These are phyloP conservation scores for Fusarium penzigii DNA, from an alignment of 2,329 filamentous ascomycete genomes.

Conservation along the genomic window DNA sequence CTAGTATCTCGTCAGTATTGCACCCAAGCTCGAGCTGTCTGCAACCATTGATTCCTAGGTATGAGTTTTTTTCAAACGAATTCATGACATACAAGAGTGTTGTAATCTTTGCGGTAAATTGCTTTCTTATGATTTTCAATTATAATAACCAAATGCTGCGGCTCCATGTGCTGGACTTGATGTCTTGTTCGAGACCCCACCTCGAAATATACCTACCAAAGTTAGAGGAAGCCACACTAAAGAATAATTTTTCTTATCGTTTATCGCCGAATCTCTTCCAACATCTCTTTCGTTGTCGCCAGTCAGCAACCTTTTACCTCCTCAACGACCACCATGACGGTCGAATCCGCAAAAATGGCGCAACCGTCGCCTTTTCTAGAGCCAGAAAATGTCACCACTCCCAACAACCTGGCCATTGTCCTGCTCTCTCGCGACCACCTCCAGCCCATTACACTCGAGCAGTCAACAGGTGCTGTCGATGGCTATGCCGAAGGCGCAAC, in stretches of 20 bases:
- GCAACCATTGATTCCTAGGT: too few species aligned
- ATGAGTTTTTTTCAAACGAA: too few species aligned
- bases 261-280: not conserved
- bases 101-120: too few species aligned
- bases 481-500: slow-evolving; percentile 77
- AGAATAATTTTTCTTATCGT: slow-evolving; percentile 23
- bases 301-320: not conserved
- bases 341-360: slow-evolving; percentile 34
- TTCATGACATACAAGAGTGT: too few species aligned
- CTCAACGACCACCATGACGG: slow-evolving; percentile 1
- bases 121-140: too few species aligned
- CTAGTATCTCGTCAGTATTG: too few species aligned
- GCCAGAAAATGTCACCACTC: slow-evolving; percentile 61
- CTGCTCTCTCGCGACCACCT: slow-evolving; percentile 87
- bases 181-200: slow-evolving; percentile 9
- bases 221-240: slow-evolving; percentile 12
- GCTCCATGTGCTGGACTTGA: slow-evolving; percentile 3
- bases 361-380: slow-evolving; percentile 75
- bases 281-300: not conserved
- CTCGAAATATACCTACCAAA: slow-evolving; percentile 9
- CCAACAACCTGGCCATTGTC: slow-evolving; percentile 75
- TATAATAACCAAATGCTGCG: too few species aligned
- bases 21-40: too few species aligned
- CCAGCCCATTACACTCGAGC: slow-evolving; percentile 70
- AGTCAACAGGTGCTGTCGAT: slow-evolving; percentile 62